These are phyloP conservation scores for Pythium insidiosum DNA, from an alignment of 352 stramenopile species.

Conservation along the genomic window DNA sequence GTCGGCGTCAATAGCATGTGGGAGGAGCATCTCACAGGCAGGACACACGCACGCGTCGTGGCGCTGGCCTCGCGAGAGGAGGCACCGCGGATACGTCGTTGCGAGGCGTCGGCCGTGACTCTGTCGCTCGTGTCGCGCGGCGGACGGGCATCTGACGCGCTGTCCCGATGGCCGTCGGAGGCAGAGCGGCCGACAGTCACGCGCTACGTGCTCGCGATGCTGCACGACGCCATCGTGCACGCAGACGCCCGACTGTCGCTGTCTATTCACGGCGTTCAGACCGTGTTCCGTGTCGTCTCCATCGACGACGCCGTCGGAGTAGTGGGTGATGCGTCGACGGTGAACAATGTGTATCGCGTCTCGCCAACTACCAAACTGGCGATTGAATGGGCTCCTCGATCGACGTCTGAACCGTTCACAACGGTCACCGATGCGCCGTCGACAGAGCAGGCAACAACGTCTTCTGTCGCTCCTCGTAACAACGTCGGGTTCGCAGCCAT, in stretches of 20 bases:
- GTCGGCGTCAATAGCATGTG: slow-evolving; percentile 69
- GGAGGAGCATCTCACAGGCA: slow-evolving; percentile 30
- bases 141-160: slow-evolving; percentile 6
- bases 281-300: slow-evolving; percentile 40
- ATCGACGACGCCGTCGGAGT: slow-evolving; percentile 1
- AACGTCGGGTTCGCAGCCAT: slow-evolving; percentile 55
- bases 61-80: slow-evolving; percentile 14
- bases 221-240: slow-evolving; percentile 57
- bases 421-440: slow-evolving; percentile 1
- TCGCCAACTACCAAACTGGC: slow-evolving; percentile 11
- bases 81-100: slow-evolving; percentile 5
- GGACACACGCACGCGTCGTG: slow-evolving; percentile 18
- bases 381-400: slow-evolving; percentile 1
- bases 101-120: slow-evolving; percentile 16
- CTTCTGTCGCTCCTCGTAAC: background rate
- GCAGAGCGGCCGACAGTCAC: slow-evolving; percentile 46
- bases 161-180: slow-evolving; percentile 37
- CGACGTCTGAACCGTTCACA: background rate
- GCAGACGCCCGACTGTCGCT: slow-evolving; percentile 38
- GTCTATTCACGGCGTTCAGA: slow-evolving; percentile 46
- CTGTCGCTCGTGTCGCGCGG: slow-evolving; percentile 29
- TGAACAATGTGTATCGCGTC: slow-evolving; percentile 5
- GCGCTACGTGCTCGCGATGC: slow-evolving; percentile 53
- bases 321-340: background rate
- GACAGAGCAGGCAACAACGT: background rate